Evolutionary conservation across 768 basidiomycete genomes (phyloP).

Genomic region (Calocybe indica): DNA sequence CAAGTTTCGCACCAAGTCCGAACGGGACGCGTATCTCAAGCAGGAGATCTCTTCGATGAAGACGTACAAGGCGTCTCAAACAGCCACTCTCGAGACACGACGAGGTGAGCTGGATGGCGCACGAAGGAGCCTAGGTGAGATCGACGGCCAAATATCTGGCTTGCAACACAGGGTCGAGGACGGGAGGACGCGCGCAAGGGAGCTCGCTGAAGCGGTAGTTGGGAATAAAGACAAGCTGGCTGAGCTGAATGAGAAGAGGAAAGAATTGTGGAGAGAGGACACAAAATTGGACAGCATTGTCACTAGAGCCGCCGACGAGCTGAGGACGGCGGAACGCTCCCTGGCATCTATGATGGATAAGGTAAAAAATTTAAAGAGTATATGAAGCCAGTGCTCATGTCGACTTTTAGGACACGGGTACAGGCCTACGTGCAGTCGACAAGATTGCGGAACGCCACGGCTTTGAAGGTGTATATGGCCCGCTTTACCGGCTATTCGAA

Average conservation of each 20-base stretch:
- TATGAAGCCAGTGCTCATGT: too few relatives aligned
- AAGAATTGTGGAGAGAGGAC: constrained; percentile 95
- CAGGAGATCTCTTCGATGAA: constrained; percentile 72
- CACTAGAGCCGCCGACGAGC: constrained; percentile 71
- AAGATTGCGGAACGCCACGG: constrained; percentile 72
- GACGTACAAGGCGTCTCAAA: constrained; percentile 51
- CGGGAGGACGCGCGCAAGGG: constrained; percentile 47
- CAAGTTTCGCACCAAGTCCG: constrained; percentile 76
- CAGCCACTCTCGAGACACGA: constrained; percentile 47
- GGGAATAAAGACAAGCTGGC: constrained; percentile 62
- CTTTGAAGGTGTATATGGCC: constrained; percentile 86
- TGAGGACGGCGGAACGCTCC: constrained; percentile 72
- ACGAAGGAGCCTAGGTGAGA: constrained; percentile 41
- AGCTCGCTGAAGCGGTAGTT: constrained; percentile 55
- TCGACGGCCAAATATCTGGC: constrained; percentile 53
- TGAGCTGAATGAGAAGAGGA: constrained; percentile 72
- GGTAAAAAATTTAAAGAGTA: constrained; percentile 33
- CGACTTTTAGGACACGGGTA: constrained; percentile 74
- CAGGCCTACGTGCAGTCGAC: constrained; percentile 82
- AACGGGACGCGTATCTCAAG: constrained; percentile 79
- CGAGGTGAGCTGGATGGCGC: constrained; percentile 43
- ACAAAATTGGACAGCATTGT: constrained; percentile 79
- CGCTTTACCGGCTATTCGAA: constrained; percentile 90
- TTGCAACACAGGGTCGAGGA: constrained; percentile 61
- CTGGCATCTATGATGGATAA: constrained; percentile 95